Evolutionary conservation across 1,139 yeast genomes (phyloP), one percentile per base, ranked within the genome.

Genomic region (Keqinozyma sinolaborantium): DNA sequence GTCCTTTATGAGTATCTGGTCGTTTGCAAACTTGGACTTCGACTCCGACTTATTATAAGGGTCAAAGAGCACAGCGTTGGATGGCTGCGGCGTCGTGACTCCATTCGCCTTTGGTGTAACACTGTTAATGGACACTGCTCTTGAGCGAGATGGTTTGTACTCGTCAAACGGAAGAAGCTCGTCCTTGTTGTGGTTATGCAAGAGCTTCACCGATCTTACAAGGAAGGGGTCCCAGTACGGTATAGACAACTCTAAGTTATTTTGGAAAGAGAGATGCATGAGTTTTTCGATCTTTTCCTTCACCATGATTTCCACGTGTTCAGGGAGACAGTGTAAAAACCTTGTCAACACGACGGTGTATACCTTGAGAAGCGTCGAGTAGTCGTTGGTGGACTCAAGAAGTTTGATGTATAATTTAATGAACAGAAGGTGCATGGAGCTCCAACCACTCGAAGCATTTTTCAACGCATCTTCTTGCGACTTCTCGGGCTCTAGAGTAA

Each of bases 191-290:
- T 50, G 46, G 28, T 46, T 42, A 30, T 38, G 42, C 5, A 62
- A 29, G 59, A 63, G 57, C 18, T 59, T 56, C 4, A 79, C 64
- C 26, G 66, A 72, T 35, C 92, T 64, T 0, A 86, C 63, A 8
- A 86, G 40, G 41, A 68, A 77, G 1, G 84, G 82, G 51, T 86
- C 95, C 83, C 90, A 83, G 46, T 84, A 84, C 1, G 66, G 65
- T 4, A 51, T 31, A 2, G 34, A 39, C 11, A 52, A 33, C 5
- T 41, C 38, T n/a, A 45, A 31, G 11, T 45, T 45, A 16, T 48
- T 45, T 21, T 49, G 38, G 30, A 35, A 41, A 6, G 53, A 42
- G 26, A 46, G 26, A 26, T 45, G 35, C 3, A 52, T 40, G 45
- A 57, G 29, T 36, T 41, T 30, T 40, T 56, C 50, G 35, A 60